These are phyloP conservation scores for Circinella umbellata DNA, from an alignment of 371 early-diverging fungal genomes.

Conservation along the genomic window DNA sequence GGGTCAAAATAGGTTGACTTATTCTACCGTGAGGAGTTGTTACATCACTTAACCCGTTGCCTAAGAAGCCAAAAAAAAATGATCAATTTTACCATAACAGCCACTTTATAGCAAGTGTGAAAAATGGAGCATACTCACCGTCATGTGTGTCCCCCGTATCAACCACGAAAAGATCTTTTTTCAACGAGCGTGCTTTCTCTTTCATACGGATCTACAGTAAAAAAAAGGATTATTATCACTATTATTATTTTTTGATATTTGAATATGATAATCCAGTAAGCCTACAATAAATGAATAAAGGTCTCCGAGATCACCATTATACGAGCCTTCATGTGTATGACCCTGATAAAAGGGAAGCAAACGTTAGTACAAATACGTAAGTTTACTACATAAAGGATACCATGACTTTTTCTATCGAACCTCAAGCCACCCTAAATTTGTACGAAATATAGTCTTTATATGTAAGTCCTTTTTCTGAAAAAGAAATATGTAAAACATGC, in stretches of 20 bases:
- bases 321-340: constrained; percentile 44
- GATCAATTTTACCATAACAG: not conserved
- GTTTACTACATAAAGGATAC: not conserved
- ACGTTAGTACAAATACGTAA: too few relatives aligned
- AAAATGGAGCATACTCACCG: constrained; percentile 22
- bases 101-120: not conserved
- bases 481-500: not conserved
- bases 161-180: constrained; percentile 59
- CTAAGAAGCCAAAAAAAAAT: constrained; percentile 15
- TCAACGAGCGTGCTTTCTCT: constrained; percentile 43
- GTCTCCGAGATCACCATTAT: constrained; percentile 59
- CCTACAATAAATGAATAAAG: constrained; percentile 55
- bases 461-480: not conserved
- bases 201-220: constrained; percentile 41
- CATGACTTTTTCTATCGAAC: not conserved
- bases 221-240: too few relatives aligned
- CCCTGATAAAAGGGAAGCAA: constrained; percentile 15
- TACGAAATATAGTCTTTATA: not conserved
- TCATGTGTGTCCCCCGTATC: constrained; percentile 64
- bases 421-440: constrained; percentile 5
- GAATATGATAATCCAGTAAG: not conserved
- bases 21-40: constrained; percentile 41
- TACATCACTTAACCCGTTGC: constrained; percentile 56
- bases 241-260: too few relatives aligned
- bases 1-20: constrained; percentile 49